Evolutionary conservation across 257 asterid genomes (phyloP).

Genomic region (Solanum phureja): DNA sequence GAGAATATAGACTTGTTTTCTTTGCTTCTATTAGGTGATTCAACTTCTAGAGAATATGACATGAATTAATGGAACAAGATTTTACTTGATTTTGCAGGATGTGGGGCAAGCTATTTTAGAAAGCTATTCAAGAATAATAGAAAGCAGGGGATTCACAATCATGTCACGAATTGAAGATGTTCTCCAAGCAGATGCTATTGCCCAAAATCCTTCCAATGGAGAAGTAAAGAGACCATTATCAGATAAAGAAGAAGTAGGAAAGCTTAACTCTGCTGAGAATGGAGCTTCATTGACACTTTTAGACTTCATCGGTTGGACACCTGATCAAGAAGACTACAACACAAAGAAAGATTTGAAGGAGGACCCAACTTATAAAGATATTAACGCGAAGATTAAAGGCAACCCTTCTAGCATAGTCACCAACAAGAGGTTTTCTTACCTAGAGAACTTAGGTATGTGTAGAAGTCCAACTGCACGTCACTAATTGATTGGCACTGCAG

Average conservation of each 20-base stretch:
- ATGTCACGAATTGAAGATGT: constrained; percentile 79
- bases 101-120: constrained; percentile 85
- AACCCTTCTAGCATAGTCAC: constrained; percentile 31
- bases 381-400: constrained; percentile 4
- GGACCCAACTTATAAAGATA: background rate
- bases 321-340: constrained; percentile 22
- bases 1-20: background rate
- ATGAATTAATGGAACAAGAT: background rate
- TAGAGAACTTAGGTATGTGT: constrained; percentile 60
- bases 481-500: constrained; percentile 16
- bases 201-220: constrained; percentile 22
- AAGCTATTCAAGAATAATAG: constrained; percentile 87
- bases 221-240: constrained; percentile 20
- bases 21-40: background rate
- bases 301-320: constrained; percentile 51
- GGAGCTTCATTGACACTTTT: constrained; percentile 34
- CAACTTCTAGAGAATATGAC: background rate
- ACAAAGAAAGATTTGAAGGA: constrained; percentile 18
- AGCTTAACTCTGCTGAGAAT: constrained; percentile 5
- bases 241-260: constrained; percentile 16
- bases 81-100: constrained; percentile 41
- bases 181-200: constrained; percentile 49
- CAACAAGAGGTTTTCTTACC: constrained; percentile 58
- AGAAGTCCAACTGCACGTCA: constrained; percentile 90
- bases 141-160: constrained; percentile 71